These are phyloP conservation scores for Comarum palustre DNA, from an alignment of 306 rosid species.

Conservation along the genomic window DNA sequence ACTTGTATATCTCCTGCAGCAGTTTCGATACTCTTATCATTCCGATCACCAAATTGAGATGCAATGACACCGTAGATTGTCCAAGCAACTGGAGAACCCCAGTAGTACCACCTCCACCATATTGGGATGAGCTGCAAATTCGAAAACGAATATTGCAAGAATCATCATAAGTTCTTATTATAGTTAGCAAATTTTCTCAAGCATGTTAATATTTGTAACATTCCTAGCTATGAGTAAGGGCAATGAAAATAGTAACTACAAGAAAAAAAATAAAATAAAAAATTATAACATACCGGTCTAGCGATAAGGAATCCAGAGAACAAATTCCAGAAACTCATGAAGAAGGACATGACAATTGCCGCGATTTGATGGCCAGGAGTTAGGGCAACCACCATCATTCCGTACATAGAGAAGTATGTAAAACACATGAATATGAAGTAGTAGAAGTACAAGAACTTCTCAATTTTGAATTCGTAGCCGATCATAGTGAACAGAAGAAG, in stretches of 20 bases:
- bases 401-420: slow-evolving; percentile 52
- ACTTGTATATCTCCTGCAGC: not conserved
- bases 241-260: not conserved
- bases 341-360: slow-evolving; percentile 50
- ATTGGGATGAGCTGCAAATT: slow-evolving; percentile 32
- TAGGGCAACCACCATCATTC: slow-evolving; percentile 61
- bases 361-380: slow-evolving; percentile 58
- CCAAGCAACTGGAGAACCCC: slow-evolving; percentile 36
- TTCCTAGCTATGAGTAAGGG: not conserved
- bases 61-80: slow-evolving; percentile 29
- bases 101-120: slow-evolving; percentile 42
- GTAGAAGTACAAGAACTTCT: slow-evolving; percentile 55
- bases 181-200: too few species aligned
- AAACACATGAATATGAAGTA: slow-evolving; percentile 61
- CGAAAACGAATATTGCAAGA: too few species aligned
- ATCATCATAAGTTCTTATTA: too few species aligned
- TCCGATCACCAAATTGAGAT: slow-evolving; percentile 26
- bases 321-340: slow-evolving; percentile 65
- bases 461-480: slow-evolving; percentile 39
- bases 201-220: not conserved
- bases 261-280: too few species aligned
- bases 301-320: slow-evolving; percentile 65
- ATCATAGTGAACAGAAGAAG: slow-evolving; percentile 53
- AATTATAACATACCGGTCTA: slow-evolving; percentile 38
- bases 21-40: not conserved